A percentile compares a stretch with the other conserved stretches of the same genome.
Conservation (phyloP, 2,329 filamentous ascomycete genomes). For the Moelleriella libera region DNA sequence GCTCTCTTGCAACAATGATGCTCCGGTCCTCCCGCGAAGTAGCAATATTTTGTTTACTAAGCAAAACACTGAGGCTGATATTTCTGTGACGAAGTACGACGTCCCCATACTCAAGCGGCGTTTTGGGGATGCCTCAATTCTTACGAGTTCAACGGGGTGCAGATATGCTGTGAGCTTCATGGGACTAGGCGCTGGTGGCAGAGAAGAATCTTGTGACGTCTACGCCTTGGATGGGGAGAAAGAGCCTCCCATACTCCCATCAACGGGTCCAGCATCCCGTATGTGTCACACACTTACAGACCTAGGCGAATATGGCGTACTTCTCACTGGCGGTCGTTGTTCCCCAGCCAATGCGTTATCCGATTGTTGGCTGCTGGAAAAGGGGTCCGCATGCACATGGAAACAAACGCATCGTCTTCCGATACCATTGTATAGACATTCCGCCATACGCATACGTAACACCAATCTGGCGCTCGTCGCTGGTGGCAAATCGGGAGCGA, state of each 20-base stretch:
- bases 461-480: constrained; percentile 41
- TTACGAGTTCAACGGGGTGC: constrained; percentile 22
- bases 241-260: constrained; percentile 12
- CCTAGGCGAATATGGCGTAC: constrained; percentile 38
- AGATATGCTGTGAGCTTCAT: constrained; percentile 30
- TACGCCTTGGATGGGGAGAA: constrained; percentile 17
- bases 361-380: constrained; percentile 64
- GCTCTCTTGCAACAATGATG: not conserved
- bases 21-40: too few relatives aligned
- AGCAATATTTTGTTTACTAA: too few relatives aligned
- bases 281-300: constrained; percentile 70
- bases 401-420: constrained; percentile 50
- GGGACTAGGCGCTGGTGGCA: constrained; percentile 28
- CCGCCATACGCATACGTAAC: constrained; percentile 35
- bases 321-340: constrained; percentile 66
- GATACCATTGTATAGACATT: constrained; percentile 61
- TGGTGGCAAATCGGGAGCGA: constrained; percentile 43
- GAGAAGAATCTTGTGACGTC: constrained; percentile 35
- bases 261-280: constrained; percentile 21
- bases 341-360: constrained; percentile 55
- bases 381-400: constrained; percentile 40
- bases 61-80: not conserved
- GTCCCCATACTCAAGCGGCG: constrained; percentile 27
- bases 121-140: constrained; percentile 41
- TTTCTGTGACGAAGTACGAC: constrained; percentile 6